Base-by-base conservation (phyloP, 2,329 filamentous ascomycete species). In the Verticillium albo-atrum region DNA sequence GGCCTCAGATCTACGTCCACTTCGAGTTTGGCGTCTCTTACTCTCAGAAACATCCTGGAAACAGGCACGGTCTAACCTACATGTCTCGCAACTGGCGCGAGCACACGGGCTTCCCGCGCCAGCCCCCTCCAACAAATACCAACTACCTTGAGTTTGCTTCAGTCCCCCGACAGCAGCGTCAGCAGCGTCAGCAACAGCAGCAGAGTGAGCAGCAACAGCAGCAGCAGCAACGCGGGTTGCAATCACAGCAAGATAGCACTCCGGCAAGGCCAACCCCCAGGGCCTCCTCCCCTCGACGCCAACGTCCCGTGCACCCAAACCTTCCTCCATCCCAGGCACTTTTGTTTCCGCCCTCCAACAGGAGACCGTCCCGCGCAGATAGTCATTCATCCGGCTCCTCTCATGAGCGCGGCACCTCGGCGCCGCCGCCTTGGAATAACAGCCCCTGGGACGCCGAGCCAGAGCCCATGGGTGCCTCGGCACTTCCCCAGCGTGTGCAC, bases 11-110 rank as follows among this genome's bases (percentile, higher is more conserved):
- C 58, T 83, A 81, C 60, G 69, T 83, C 10, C 77, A 81, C 58
- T 69, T 84, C 60, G 80, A 82, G 65, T 80, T 83, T 60, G 79
- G 81, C 30, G 69, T 84, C 26, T 81, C 80, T 1, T 82, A 78
- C 75, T 74, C 75, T 27, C 72, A 73, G n/a, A 75, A 74, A 42
- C 73, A 78, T 58, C 61, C 75, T 14, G 72, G 77, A 14, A 78
- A 75, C 60, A 75, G 70, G 56, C 79, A 79, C 61, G 75, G 76
- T 28, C 61, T 81, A 61, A 78, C 78, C 52, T 82, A 80, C 63
- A 77, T 74, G 63, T 82, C 80, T 20, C 75, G 75, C 59, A 75
- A 72, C 58, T 67, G 79, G 57, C 77, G 78, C 62, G 68, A 80
- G 63, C 63, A 75, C 23, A 69, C 73, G 32, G 20, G 58, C 14